Evolutionary conservation across 73 alveolate genomes (phyloP).

Genomic region (Breviolum minutum): DNA sequence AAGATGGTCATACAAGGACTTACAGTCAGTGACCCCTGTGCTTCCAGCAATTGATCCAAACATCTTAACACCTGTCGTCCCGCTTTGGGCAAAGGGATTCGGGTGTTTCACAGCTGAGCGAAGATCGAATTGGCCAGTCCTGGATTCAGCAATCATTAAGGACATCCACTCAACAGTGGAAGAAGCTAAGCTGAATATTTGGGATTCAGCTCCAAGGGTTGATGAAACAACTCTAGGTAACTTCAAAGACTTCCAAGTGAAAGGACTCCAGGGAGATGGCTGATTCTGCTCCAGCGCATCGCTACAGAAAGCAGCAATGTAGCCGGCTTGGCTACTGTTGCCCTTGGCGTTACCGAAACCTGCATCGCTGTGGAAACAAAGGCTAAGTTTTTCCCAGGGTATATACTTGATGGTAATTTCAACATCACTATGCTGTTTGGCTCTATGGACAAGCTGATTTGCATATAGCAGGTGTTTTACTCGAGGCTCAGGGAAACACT

Average conservation of each 20-base stretch:
- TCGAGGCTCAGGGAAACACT: not conserved
- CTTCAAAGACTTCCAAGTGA: not conserved
- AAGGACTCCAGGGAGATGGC: not conserved
- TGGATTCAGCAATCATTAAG: not conserved
- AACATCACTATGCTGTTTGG: constrained; percentile 15
- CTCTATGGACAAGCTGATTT: constrained; percentile 30
- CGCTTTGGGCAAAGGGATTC: too few relatives aligned
- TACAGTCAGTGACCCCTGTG: not conserved
- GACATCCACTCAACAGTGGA: not conserved
- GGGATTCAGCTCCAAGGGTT: not conserved
- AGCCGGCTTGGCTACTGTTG: not conserved
- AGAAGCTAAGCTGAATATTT: not conserved
- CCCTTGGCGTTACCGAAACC: not conserved
- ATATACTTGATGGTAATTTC: not conserved
- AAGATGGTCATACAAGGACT: not conserved
- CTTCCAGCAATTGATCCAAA: not conserved
- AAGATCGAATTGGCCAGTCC: not conserved
- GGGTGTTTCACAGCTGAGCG: not conserved
- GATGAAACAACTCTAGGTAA: constrained; percentile 12
- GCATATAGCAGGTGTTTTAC: not conserved
- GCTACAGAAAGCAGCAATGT: not conserved
- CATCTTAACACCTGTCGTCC: too few relatives aligned
- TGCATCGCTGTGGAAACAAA: not conserved
- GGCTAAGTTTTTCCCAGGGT: not conserved
- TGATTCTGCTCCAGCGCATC: not conserved